These are phyloP conservation scores for Wickerhamomyces sydowiorum DNA, from an alignment of 805 yeast species.

Conservation along the genomic window DNA sequence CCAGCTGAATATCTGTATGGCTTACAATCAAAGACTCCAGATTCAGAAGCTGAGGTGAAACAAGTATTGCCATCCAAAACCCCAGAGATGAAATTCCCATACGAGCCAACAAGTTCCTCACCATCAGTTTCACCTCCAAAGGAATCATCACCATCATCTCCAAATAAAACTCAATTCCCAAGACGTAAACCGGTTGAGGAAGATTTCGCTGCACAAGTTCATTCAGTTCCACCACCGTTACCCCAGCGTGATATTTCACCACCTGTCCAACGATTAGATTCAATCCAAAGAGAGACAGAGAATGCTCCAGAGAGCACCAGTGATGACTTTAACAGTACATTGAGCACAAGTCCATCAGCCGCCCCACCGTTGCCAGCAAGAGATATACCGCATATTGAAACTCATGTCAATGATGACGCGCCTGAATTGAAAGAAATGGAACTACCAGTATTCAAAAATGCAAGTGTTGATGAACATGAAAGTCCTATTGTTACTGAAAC, in stretches of 20 bases:
- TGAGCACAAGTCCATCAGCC: not conserved
- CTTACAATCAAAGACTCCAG: constrained; percentile 10
- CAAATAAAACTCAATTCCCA: constrained; percentile 7
- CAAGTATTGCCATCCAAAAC: constrained; percentile 16
- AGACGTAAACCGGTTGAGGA: constrained; percentile 18
- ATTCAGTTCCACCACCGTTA: constrained; percentile 6
- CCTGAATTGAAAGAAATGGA: no score
- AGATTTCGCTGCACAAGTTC: constrained; percentile 1
- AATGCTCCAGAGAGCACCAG: no score
- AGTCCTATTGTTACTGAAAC: not conserved
- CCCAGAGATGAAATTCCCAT: constrained; percentile 20
- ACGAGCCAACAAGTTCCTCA: not conserved
- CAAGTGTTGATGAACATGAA: not conserved
- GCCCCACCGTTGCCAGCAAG: no score
- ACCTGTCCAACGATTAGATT: not conserved
- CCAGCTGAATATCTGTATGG: constrained; percentile 21
- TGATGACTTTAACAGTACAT: not conserved
- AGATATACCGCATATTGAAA: no score
- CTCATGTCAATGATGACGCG: no score
- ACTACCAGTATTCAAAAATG: no score
- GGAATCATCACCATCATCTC: constrained; percentile 4
- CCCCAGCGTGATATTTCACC: constrained; percentile 2
- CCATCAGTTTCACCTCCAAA: constrained; percentile 1
- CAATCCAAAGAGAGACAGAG: no score
- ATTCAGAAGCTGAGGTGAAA: constrained; percentile 6